Evolutionary conservation across 257 asterid species (phyloP), one percentile per base, ranked within the genome.

Genomic region (Fraxinus quadrangulata): DNA sequence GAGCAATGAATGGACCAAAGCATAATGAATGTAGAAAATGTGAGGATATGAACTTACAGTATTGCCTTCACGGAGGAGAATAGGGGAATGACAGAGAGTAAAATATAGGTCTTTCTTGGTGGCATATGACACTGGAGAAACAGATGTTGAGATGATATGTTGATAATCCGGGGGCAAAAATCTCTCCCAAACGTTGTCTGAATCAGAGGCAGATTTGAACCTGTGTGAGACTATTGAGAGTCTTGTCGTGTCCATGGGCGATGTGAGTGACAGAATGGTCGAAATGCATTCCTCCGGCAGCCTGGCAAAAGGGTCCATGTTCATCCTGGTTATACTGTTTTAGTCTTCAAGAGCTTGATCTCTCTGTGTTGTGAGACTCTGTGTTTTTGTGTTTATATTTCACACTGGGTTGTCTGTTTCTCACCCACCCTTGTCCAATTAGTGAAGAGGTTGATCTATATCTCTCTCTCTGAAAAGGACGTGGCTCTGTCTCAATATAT

Each of bases 161-260:
- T 39, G 79, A 67, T 49, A 81, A 82, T 87, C 88, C 0, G 24
- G 63, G 0, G 93, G 92, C 88, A 87, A 47, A 67, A 89, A 89
- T 36, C 80, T 84, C 74, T 81, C 87, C 96, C 96, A 89, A 1
- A 89, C 86, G 31, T 17, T 0, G 78, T 89, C 87, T 1, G 76
- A 81, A 19, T 77, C 79, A 26, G 79, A 39, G 3, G 81, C 79
- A 7, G 79, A 67, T 13, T 77, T 73, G 67, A 77, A 81, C 17
- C 34, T 26, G 9, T 51, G 36, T 6, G 81, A 72, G 26, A 81
- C 56, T 0, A 33, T 39, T 3, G 81, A 72, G 21, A 39, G 7
- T 24, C 74, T 70, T 9, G 24, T 21, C 7, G 71, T 47, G 26
- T 81, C 84, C n/a, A 5, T 16, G 0, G 84, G 81, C 5, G 81